Base-by-base conservation (phyloP, 2,329 filamentous ascomycete genomes). In the Ascomycota sp. region DNA sequence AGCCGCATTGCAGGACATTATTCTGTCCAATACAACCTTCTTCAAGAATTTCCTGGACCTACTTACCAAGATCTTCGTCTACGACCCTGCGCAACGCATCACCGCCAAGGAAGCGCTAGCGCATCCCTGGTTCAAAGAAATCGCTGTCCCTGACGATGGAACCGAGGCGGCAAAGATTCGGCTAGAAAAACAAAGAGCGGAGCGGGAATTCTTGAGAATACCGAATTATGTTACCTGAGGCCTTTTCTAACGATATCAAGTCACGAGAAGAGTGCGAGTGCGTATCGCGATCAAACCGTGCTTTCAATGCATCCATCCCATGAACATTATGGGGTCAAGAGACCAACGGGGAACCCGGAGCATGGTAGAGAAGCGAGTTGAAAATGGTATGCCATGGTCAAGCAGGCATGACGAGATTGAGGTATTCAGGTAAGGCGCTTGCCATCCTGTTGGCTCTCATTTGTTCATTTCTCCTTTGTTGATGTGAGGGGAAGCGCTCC, bases 131-230 rank as follows among this genome's bases (percentile, higher is more conserved):
- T 76, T 77, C 49, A 68, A 65, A 41, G 71, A 76, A 42, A 53
- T 60, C 30, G 63, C 69, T 2, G 57, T 63, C 21, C 65, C 68
- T 21, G 72, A 77, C 38, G 72, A 77, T 41, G 72, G 72, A 23
- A 75, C 70, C 7, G 72, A 76, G 46, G 72, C 72, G 8, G 63
- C 68, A 25, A 73, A 72, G 47, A 74, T 75, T 35, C 60, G 68
- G 23, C 44, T 59, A 33, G 65, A 68, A 42, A 57, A 61, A 38
- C 53, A 59, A 46, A 55, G 57, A 33, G 35, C 43, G 40, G 52
- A 61, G 30, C 50, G 55, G 80, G 80, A 61, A 67, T 33, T 69
- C 65, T 38, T 89, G 85, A 46, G 86, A 85, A 51, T 76, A 75
- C 25, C 37, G 13, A 40, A 40, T 32, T 44, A 39, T 22, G 38